Base-by-base conservation (phyloP, 257 asterid genomes). In the Solanum ossicruentum region DNA sequence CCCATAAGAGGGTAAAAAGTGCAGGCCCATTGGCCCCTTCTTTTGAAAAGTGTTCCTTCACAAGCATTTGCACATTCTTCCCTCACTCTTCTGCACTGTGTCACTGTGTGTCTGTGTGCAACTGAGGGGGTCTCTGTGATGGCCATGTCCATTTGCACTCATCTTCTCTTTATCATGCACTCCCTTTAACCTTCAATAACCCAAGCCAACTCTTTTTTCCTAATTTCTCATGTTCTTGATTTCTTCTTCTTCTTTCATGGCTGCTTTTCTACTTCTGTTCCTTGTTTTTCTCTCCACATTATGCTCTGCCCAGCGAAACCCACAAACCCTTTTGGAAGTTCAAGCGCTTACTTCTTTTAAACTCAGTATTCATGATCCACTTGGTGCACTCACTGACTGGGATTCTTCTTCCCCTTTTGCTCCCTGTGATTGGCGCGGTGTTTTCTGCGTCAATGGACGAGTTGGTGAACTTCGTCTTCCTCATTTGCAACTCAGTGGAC, bases 361-460 rank as follows among this genome's bases (percentile, higher is more conserved):
- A 87, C 87, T 69, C 60, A 71, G 85, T 83, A 85, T 93, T 13
- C 86, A 73, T 15, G 97, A 93, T 90, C 97, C 97, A 12, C 88
- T 90, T 20, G 89, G 88, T 36, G 89, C 87, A 16, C 93, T 93
- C 36, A 20, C 11, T 82, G 88, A 88, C 20, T 93, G 97, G 97
- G 89, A 82, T 81, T 80, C 92, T 0, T 88, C 93, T 12, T 85
- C 96, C 28, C 91, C 92, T 9, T 85, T 88, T 7, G 92, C 95
- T 71, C 97, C 97, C 7, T 93, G 97, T 88, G 95, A 93, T 88
- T 93, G 97, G 97, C 91, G 92, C 32, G 97, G 97, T 9, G 91
- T 93, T 16, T 80, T 80, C 7, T 93, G 97, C 83, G 54, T 73
- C 56, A 28, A 81, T 41, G 84, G 84, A 9, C 89, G 84, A 32